These are phyloP conservation scores for Mycena rosella DNA, from an alignment of 768 basidiomycete genomes.

Conservation along the genomic window DNA sequence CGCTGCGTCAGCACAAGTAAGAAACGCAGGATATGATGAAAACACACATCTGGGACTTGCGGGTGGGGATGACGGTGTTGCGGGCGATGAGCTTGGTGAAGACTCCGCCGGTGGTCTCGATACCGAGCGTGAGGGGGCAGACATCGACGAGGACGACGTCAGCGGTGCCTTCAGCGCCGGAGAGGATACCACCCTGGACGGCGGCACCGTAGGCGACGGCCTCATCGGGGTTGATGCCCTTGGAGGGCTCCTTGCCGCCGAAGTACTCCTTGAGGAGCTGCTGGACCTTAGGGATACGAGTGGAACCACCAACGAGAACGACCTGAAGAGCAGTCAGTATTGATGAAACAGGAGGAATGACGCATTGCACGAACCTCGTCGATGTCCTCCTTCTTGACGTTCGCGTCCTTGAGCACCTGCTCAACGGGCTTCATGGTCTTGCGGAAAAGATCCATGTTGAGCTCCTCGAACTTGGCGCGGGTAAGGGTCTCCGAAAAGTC, in stretches of 20 bases:
- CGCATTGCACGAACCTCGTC: slow-evolving; percentile 73
- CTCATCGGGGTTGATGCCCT: slow-evolving; percentile 99
- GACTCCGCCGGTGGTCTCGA: slow-evolving; percentile 98
- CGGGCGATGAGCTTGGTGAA: slow-evolving; percentile 98
- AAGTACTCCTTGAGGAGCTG: slow-evolving; percentile 99
- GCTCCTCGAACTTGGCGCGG: slow-evolving; percentile 98
- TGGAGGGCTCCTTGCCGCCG: slow-evolving; percentile 95
- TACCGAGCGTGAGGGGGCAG: slow-evolving; percentile 96
- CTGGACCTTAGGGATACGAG: slow-evolving; percentile 99
- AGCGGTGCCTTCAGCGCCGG: slow-evolving; percentile 90
- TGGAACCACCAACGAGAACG: slow-evolving; percentile 96
- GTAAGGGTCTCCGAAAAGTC: slow-evolving; percentile 98
- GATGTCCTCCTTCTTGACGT: slow-evolving; percentile 97
- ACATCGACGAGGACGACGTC: slow-evolving; percentile 97
- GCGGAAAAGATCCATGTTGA: slow-evolving; percentile 99
- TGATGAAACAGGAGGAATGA: not conserved
- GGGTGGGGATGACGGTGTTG: slow-evolving; percentile 98
- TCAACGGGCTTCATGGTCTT: slow-evolving; percentile 99
- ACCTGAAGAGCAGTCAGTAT: slow-evolving; percentile 54
- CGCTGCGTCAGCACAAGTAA: slow-evolving; percentile 27
- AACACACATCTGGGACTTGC: slow-evolving; percentile 91
- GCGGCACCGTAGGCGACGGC: slow-evolving; percentile 99
- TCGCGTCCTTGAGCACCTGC: slow-evolving; percentile 97
- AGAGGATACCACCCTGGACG: slow-evolving; percentile 98
- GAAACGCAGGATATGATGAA: not conserved